These are phyloP conservation scores for Suillus luteus DNA, from an alignment of 768 basidiomycete species.

Conservation along the genomic window DNA sequence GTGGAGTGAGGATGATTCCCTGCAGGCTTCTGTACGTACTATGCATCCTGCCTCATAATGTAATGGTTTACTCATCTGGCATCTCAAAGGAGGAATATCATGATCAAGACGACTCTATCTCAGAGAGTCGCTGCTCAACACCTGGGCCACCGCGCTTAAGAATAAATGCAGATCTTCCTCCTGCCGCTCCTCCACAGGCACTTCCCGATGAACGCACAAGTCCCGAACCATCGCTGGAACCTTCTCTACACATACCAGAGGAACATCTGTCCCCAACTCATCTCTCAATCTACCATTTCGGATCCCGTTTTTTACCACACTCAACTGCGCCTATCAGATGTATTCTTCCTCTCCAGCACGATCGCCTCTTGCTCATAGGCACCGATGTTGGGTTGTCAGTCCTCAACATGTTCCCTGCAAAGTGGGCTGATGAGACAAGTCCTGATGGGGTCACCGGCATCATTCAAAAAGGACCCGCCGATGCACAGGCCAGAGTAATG, in stretches of 20 bases:
- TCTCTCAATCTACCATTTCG: slow-evolving; percentile 73
- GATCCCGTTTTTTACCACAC: slow-evolving; percentile 85
- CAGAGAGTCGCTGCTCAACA: slow-evolving; percentile 16
- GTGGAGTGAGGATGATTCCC: slow-evolving; percentile 57
- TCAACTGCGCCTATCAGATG: slow-evolving; percentile 73
- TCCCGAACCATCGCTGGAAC: slow-evolving; percentile 21
- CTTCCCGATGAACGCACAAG: slow-evolving; percentile 8
- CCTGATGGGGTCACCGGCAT: slow-evolving; percentile 42
- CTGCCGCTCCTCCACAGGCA: slow-evolving; percentile 18
- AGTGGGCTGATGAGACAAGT: slow-evolving; percentile 52
- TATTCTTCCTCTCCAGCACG: slow-evolving; percentile 66
- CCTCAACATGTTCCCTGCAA: slow-evolving; percentile 78
- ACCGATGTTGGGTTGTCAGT: slow-evolving; percentile 82
- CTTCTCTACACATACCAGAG: slow-evolving; percentile 42
- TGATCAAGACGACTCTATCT: slow-evolving; percentile 4
- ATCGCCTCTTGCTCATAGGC: slow-evolving; percentile 72
- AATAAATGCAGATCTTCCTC: slow-evolving; percentile 41
- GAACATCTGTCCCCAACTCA: slow-evolving; percentile 62
- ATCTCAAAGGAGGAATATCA: slow-evolving; percentile 17
- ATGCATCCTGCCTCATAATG: slow-evolving; percentile 1
- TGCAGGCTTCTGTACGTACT: slow-evolving; percentile 22
- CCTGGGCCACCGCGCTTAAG: slow-evolving; percentile 42
- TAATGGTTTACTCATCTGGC: slow-evolving; percentile 7
- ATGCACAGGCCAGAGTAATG: slow-evolving; percentile 65
- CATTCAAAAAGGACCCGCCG: slow-evolving; percentile 61